Base-by-base conservation (phyloP, 768 basidiomycete genomes). In the Hericium alpestre region DNA sequence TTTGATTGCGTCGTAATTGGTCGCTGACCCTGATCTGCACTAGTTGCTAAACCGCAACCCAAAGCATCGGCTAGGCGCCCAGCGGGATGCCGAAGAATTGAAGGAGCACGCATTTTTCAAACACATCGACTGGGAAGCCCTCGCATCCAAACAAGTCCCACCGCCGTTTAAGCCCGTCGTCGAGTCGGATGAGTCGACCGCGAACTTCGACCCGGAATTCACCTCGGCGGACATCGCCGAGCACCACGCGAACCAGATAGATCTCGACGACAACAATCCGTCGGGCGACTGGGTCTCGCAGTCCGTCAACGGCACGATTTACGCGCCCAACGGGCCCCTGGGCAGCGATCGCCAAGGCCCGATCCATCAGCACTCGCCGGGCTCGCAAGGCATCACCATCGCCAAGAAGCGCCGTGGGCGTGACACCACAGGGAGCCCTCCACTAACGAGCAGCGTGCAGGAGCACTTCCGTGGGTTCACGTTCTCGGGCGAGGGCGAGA, bases 111-210 rank as follows among this genome's bases (percentile, higher is more conserved):
- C 92, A 2, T 99, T 97, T 76, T 98, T 99, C 77, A 78, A 80
- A 63, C 71, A 74, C 32, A 92, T 98, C 67, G 95, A 98, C 71
- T 99, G 96, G 95, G 74, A 78, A 25, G 86, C 90, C 0, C 80
- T 99, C 40, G 81, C 85, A 22, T 78, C 76, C 61, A 94, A 95
- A 67, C 89, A 95, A 67, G 83, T 93, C 48, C 91, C 93, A 0
- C 95, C 96, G 3, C 96, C 96, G 1, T 99, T 98, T 79, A 98
- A 97, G 69, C 96, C 96, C 22, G 79, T 87, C 59, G 96, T 99
- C 61, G 94, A 97, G 71, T 95, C 92, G 16, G 96, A 99, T 75
- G 96, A 99, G 72, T 92, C 88, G 15, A 93, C 92, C n/a, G 84
- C 85, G 61, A 97, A 97, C 75, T 99, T 99, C 67, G 96, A 99